Percentiles rank a stretch among this genome's conserved stretches.
phyloP scores from a whole-genome alignment of 1,284 basidiomycete species.

The Microstroma glucosiphilum region DNA sequence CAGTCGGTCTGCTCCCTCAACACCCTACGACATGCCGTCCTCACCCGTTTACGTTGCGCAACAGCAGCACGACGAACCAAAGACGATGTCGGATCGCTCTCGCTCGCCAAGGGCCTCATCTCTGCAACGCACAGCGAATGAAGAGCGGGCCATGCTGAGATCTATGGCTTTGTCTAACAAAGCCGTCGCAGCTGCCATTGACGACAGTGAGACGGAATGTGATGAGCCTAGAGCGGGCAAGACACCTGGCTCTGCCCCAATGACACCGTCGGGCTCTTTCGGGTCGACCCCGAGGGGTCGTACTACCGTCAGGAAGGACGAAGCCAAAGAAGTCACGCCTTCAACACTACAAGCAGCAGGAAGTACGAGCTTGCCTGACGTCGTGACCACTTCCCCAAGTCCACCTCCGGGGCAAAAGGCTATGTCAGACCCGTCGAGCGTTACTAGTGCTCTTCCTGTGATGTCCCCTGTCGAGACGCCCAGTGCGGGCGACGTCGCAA shows the following conservation, averaged over 20 bases:
- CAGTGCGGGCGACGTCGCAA: too few species aligned
- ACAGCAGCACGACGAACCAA: neutral
- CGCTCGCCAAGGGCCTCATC: neutral
- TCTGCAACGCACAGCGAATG: neutral
- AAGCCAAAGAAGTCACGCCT: too few species aligned
- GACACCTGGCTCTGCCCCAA: neutral
- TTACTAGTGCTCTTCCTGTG: too few species aligned
- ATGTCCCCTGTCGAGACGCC: too few species aligned
- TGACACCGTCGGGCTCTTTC: neutral
- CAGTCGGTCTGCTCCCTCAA: neutral
- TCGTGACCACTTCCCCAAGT: too few species aligned
- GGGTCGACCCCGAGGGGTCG: too few species aligned
- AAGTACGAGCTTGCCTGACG: too few species aligned
- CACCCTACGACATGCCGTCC: neutral
- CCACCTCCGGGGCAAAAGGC: too few species aligned
- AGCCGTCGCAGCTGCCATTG: slow-evolving; percentile 1
- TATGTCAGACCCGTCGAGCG: too few species aligned
- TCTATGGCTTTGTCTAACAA: neutral
- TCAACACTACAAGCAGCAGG: too few species aligned
- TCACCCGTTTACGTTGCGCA: neutral
- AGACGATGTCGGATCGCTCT: neutral
- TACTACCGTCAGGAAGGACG: too few species aligned
- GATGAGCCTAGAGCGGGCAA: neutral
- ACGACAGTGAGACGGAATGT: neutral
- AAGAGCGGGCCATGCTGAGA: slow-evolving; percentile 7